A percentile compares a stretch with the other conserved stretches of the same genome.
Conservation (phyloP, 2,329 filamentous ascomycete species). For the Xylaria sp. region DNA sequence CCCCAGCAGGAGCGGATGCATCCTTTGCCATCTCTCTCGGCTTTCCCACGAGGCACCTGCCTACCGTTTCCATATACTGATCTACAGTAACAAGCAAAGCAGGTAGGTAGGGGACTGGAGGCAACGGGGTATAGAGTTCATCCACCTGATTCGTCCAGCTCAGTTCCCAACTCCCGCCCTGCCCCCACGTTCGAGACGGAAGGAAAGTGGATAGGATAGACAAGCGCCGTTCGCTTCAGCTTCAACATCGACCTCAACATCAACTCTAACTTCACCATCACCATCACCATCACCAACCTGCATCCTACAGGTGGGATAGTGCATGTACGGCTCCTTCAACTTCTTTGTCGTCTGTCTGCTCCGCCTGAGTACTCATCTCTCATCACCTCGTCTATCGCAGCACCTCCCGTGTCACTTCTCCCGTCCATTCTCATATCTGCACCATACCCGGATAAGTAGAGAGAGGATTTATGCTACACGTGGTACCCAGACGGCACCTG, state of each 20-base stretch:
- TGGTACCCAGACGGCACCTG: neutral
- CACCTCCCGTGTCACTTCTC: neutral
- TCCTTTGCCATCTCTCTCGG: neutral
- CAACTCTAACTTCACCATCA: neutral
- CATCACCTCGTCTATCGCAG: neutral
- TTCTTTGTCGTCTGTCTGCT: neutral
- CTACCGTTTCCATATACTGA: neutral
- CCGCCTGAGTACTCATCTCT: neutral
- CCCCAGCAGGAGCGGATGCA: neutral
- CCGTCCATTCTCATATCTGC: neutral
- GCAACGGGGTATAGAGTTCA: neutral
- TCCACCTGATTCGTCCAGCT: neutral
- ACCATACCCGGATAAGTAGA: neutral
- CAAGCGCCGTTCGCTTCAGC: neutral
- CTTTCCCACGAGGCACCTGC: neutral
- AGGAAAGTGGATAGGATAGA: neutral
- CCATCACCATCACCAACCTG: neutral
- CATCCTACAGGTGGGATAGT: neutral
- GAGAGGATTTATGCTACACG: neutral
- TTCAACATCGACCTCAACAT: neutral
- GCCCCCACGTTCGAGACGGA: neutral
- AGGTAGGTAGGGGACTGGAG: neutral
- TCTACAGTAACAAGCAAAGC: neutral
- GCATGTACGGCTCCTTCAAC: neutral
- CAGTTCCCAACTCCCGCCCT: too few relatives aligned